phyloP scores from a whole-genome alignment of 306 rosid genomes.

The Oemleria cerasiformis region DNA sequence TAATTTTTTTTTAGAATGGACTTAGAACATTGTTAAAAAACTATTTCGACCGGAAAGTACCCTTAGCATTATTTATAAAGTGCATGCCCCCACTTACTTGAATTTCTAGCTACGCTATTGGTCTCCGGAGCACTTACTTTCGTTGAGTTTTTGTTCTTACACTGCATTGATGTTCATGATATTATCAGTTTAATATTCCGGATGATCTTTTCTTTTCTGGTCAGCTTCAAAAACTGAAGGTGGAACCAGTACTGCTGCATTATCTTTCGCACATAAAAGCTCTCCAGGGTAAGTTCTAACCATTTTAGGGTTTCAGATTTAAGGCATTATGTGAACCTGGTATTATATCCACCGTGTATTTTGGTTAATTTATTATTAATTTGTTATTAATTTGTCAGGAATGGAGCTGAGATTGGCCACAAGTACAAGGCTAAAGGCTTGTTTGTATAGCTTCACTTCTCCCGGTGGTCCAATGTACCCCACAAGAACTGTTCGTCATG shows the following conservation, averaged over 20 bases:
- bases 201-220: constrained; percentile 18
- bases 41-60: too few relatives aligned
- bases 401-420: constrained; percentile 94
- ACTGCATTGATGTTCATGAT: background rate
- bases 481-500: constrained; percentile 96
- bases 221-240: constrained; percentile 94
- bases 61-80: too few relatives aligned
- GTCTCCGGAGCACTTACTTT: background rate
- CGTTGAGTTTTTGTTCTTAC: background rate
- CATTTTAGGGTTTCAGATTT: constrained; percentile 22
- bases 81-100: too few relatives aligned
- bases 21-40: too few relatives aligned
- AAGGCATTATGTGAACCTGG: constrained; percentile 23
- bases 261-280: constrained; percentile 71
- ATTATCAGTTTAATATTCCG: background rate
- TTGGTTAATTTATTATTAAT: constrained; percentile 12
- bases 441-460: constrained; percentile 90
- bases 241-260: constrained; percentile 93
- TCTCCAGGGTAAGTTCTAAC: constrained; percentile 61
- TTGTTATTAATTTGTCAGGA: constrained; percentile 36
- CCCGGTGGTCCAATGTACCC: constrained; percentile 99
- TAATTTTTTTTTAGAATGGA: too few relatives aligned
- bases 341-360: constrained; percentile 7
- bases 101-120: too few relatives aligned
- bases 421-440: constrained; percentile 81